Evolutionary conservation across 768 basidiomycete species (phyloP).

Genomic region (Galerina sulciceps): DNA sequence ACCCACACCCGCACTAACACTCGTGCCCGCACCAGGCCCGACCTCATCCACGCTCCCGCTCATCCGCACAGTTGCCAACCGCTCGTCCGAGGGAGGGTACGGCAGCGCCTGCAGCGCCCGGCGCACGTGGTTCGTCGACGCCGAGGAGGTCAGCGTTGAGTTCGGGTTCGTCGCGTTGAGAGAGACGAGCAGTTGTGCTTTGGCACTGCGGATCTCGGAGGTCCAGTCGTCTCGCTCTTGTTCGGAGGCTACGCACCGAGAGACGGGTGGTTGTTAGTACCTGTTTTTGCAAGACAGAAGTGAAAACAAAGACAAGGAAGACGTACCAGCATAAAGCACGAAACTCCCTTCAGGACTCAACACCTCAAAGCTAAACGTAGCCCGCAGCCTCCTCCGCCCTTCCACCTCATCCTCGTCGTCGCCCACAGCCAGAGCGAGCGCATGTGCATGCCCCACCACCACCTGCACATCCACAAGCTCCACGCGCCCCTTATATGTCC

Average conservation of each 20-base stretch:
- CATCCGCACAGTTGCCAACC: constrained; percentile 35
- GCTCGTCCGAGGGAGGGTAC: constrained; percentile 59
- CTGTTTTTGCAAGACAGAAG: not conserved
- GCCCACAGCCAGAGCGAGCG: not conserved
- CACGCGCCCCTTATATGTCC: constrained; percentile 72
- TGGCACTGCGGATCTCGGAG: constrained; percentile 67
- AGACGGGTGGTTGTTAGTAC: not conserved
- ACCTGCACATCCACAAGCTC: constrained; percentile 80
- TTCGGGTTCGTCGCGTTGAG: constrained; percentile 76
- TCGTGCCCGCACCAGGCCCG: not conserved
- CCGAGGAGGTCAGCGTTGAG: constrained; percentile 80
- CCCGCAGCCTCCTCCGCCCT: not conserved
- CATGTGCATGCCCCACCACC: constrained; percentile 51
- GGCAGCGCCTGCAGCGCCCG: constrained; percentile 76
- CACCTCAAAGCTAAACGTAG: constrained; percentile 54
- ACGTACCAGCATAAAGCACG: constrained; percentile 69
- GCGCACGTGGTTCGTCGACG: constrained; percentile 76
- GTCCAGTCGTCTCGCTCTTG: constrained; percentile 71
- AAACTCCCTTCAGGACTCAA: constrained; percentile 81
- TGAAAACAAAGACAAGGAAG: not conserved
- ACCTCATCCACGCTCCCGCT: constrained; percentile 19
- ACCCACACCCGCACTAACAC: not conserved
- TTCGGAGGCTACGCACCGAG: constrained; percentile 44
- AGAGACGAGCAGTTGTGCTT: constrained; percentile 69
- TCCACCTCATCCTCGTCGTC: constrained; percentile 52